Evolutionary conservation across 306 rosid species (phyloP).

Genomic region (Prunus salicina): DNA sequence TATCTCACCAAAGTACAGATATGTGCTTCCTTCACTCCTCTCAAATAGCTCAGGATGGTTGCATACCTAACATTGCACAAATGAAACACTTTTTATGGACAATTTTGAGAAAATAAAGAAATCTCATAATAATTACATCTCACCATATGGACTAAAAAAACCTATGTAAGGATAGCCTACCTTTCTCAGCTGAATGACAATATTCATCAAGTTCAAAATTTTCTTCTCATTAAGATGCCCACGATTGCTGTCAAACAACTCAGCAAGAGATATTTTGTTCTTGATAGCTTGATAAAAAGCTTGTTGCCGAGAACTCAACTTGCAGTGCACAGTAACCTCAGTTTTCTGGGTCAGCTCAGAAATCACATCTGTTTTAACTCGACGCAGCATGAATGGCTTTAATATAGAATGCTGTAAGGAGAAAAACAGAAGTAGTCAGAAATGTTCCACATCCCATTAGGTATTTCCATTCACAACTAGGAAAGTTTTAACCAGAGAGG

Average conservation of each 20-base stretch:
- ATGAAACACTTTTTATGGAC: slow-evolving; percentile 22
- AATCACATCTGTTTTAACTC: slow-evolving; percentile 88
- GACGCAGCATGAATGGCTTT: slow-evolving; percentile 97
- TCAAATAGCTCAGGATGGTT: slow-evolving; percentile 98
- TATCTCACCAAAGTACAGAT: slow-evolving; percentile 70
- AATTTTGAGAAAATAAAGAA: slow-evolving; percentile 1
- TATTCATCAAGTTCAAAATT: slow-evolving; percentile 86
- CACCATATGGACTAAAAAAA: slow-evolving; percentile 13
- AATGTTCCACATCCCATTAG: background rate
- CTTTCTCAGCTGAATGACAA: slow-evolving; percentile 96
- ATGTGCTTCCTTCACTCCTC: slow-evolving; percentile 93
- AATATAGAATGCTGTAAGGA: slow-evolving; percentile 82
- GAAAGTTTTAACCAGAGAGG: background rate
- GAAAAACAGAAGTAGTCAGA: slow-evolving; percentile 26
- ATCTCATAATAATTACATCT: background rate
- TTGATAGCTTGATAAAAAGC: slow-evolving; percentile 97
- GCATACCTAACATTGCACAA: slow-evolving; percentile 70
- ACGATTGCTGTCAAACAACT: slow-evolving; percentile 84
- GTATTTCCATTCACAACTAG: too few relatives aligned
- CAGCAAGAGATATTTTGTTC: slow-evolving; percentile 96
- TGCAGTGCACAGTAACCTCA: slow-evolving; percentile 94
- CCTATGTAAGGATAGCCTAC: slow-evolving; percentile 33
- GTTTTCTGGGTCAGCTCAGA: slow-evolving; percentile 90
- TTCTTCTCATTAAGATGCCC: slow-evolving; percentile 91
- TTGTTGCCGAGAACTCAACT: slow-evolving; percentile 96